phyloP scores from a whole-genome alignment of 2,329 filamentous ascomycete genomes.

The Alternaria postmessia region DNA sequence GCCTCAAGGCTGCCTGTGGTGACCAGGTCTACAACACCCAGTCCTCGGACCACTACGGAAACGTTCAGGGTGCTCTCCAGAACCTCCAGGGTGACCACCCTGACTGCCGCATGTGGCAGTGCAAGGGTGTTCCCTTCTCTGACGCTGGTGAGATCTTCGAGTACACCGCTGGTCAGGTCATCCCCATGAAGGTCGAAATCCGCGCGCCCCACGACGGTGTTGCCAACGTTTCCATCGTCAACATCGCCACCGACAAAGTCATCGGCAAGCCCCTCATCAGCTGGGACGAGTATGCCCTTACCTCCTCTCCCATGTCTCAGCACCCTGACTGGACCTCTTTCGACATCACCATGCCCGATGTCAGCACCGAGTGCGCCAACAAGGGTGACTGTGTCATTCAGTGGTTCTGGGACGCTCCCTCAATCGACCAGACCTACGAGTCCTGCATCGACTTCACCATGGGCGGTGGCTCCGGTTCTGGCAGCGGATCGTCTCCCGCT shows the following conservation, averaged over 20 bases:
- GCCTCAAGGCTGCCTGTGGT: conserved; percentile 63
- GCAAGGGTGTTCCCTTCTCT: conserved; percentile 66
- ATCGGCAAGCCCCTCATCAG: conserved; percentile 63
- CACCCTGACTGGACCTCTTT: conserved; percentile 58
- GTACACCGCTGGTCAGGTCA: conserved; percentile 60
- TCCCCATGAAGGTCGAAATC: conserved; percentile 58
- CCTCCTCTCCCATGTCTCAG: conserved; percentile 51
- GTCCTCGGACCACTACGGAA: conserved; percentile 63
- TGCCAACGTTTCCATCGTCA: conserved; percentile 68
- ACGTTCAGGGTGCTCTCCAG: conserved; percentile 65
- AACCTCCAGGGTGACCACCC: conserved; percentile 53
- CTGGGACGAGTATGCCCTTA: conserved; percentile 65
- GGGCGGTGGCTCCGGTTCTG: conserved; percentile 44
- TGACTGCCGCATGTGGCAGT: conserved; percentile 65
- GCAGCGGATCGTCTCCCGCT: conserved; percentile 13
- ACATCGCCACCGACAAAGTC: conserved; percentile 61
- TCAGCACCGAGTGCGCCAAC: conserved; percentile 57
- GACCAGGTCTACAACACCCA: conserved; percentile 64
- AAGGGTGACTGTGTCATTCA: conserved; percentile 65
- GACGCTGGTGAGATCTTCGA: conserved; percentile 61
- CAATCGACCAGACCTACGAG: conserved; percentile 69
- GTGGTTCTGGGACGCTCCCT: conserved; percentile 68
- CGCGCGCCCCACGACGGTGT: conserved; percentile 63
- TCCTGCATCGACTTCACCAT: conserved; percentile 68
- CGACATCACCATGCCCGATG: conserved; percentile 63